A percentile compares a stretch with the other conserved stretches of the same genome.
Conservation (phyloP, 140 eudicot species). For the Erigeron philadelphicus region DNA sequence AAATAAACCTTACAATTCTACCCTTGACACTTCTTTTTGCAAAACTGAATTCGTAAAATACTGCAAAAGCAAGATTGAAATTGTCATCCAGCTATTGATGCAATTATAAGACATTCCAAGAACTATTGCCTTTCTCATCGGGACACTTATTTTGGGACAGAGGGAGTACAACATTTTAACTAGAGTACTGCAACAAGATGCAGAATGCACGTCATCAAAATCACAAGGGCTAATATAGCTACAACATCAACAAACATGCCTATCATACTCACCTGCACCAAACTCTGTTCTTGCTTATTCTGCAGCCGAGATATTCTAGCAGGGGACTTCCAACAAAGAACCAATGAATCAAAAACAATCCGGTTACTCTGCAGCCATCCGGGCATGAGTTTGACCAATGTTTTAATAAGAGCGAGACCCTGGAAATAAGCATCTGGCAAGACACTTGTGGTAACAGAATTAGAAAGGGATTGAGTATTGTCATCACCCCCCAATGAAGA, state of each 20-base stretch:
- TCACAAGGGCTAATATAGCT: not conserved
- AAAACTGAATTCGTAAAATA: too few relatives aligned
- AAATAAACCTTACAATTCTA: too few relatives aligned
- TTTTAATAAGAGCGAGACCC: slow-evolving; percentile 85
- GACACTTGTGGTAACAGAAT: slow-evolving; percentile 42
- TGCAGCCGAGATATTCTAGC: slow-evolving; percentile 79
- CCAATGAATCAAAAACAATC: slow-evolving; percentile 70
- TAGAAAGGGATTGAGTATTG: slow-evolving; percentile 46
- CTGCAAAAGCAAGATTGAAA: too few relatives aligned
- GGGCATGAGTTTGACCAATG: slow-evolving; percentile 91
- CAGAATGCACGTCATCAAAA: not conserved
- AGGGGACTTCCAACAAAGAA: slow-evolving; percentile 90
- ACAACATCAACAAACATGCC: slow-evolving; percentile 3
- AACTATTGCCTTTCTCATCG: too few relatives aligned
- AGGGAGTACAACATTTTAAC: not conserved
- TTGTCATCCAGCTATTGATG: too few relatives aligned
- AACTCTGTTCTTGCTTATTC: slow-evolving; percentile 89
- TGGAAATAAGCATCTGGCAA: slow-evolving; percentile 85
- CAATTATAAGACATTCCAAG: too few relatives aligned
- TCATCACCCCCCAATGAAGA: slow-evolving; percentile 50
- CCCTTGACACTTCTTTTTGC: too few relatives aligned
- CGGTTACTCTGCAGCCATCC: slow-evolving; percentile 92
- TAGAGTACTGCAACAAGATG: not conserved
- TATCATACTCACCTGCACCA: slow-evolving; percentile 67
- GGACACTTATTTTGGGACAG: too few relatives aligned